Base-by-base conservation (phyloP, 2,329 filamentous ascomycete species). In the Diaporthe sp. region DNA sequence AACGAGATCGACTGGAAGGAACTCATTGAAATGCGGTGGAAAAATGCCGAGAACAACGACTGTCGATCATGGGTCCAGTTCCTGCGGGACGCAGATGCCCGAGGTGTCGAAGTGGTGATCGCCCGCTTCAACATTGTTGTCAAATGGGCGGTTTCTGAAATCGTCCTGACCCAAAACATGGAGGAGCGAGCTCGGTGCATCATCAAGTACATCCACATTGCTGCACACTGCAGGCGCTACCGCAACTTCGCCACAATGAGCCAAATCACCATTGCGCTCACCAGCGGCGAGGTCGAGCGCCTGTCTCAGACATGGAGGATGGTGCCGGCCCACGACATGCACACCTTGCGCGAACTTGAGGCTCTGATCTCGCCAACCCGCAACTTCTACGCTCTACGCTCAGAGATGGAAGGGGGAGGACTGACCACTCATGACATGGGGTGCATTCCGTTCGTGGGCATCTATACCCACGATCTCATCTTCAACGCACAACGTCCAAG, bases 1-100 rank as follows among this genome's bases (percentile, higher is more conserved):
- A 94, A 95, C 79, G 94, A 96, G 82, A 94, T 97, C 77, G 94
- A 96, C 84, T 97, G 94, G 94, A 95, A 94, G 82, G 94, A 97
- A 79, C 87, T 97, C 17, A 94, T 96, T 73, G 94, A 95, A 73
- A 93, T 97, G 88, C 91, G 91, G 70, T 96, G 94, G 94, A 95
- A 94, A 81, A 91, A 95, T 79, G 86, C 89, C 25, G 88, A 90
- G 22, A 90, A 90, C 65, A 91, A 89, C 68, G 87, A 92, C 76
- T 90, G 92, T 49, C 90, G 92, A 72, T 94, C 95, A 31, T 97
- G 94, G 94, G 94, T 96, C 15, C 92, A 95, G 58, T 96, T 95
- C 81, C 87, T 96, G 55, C 91, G 92, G 71, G 92, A 92, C 68
- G 90, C 92, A 58, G 92, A 94, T 79, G 92, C 93, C 2, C 90